Percentiles rank a stretch among this genome's conserved stretches.
phyloP scores from a whole-genome alignment of 2,329 filamentous ascomycete species.

The Fusarium sp. region DNA sequence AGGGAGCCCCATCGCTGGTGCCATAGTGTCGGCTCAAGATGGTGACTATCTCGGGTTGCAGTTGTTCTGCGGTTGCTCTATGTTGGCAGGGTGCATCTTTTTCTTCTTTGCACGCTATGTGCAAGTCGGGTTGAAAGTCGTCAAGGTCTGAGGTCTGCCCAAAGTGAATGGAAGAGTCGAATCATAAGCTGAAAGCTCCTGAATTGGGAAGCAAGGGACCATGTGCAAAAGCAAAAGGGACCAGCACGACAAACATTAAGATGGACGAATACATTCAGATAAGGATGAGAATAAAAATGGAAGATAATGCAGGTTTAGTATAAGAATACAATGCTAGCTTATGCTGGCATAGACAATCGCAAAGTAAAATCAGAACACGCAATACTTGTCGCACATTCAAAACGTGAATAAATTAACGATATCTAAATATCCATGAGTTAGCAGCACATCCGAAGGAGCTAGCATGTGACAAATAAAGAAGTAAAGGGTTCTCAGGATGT shows the following conservation, averaged over 20 bases:
- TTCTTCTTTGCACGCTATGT: conserved; percentile 51
- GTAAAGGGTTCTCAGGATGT: conserved; percentile 31
- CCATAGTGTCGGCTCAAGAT: conserved; percentile 64
- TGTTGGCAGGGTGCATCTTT: conserved; percentile 49
- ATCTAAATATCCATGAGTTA: background rate
- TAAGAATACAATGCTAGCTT: background rate
- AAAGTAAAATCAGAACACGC: background rate
- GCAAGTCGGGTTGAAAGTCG: conserved; percentile 52
- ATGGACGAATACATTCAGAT: background rate
- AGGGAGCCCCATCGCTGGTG: conserved; percentile 76
- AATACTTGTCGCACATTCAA: background rate
- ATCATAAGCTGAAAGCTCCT: background rate
- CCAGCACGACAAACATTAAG: background rate
- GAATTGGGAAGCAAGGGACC: background rate
- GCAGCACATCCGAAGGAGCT: background rate
- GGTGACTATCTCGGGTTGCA: conserved; percentile 71
- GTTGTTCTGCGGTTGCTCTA: conserved; percentile 72
- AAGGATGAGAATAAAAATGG: background rate
- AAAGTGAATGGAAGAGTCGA: background rate
- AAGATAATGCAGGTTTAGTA: background rate
- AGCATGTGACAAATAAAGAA: background rate
- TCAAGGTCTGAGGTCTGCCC: conserved; percentile 49
- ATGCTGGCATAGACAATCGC: background rate
- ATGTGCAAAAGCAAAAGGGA: background rate
- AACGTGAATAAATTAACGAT: background rate